These are phyloP conservation scores for Dryadomyces quercus-mongolicae DNA, from an alignment of 2,329 filamentous ascomycete species.

Conservation along the genomic window DNA sequence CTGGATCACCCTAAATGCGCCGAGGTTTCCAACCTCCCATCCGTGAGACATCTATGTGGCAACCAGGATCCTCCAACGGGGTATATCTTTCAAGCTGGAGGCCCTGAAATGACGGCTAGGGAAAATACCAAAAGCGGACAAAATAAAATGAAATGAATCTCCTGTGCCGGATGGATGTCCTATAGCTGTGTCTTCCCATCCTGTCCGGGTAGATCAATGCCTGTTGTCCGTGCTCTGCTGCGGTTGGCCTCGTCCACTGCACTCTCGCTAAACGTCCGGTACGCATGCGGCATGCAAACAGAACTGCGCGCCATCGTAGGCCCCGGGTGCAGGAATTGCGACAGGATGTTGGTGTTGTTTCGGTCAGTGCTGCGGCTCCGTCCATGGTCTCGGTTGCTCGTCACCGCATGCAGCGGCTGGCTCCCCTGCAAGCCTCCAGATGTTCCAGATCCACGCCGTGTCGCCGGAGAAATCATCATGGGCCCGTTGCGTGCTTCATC, in stretches of 20 bases:
- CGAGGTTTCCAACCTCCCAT: too few species aligned
- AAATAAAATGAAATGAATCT: too few species aligned
- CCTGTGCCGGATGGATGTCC: background rate
- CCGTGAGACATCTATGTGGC: too few species aligned
- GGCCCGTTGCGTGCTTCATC: slow-evolving; percentile 11
- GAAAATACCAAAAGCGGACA: too few species aligned
- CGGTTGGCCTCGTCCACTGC: background rate
- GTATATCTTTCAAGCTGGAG: too few species aligned
- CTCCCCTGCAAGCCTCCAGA: slow-evolving; percentile 19
- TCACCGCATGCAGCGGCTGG: slow-evolving; percentile 17
- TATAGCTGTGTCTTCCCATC: background rate
- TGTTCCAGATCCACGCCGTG: slow-evolving; percentile 23
- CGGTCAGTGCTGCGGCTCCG: slow-evolving; percentile 26
- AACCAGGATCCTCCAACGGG: too few species aligned
- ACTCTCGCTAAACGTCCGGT: slow-evolving; percentile 7
- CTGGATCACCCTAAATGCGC: too few species aligned
- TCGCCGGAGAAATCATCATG: slow-evolving; percentile 14
- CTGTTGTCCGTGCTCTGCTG: slow-evolving; percentile 1
- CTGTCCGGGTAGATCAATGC: background rate
- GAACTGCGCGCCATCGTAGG: slow-evolving; percentile 17
- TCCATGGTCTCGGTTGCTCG: slow-evolving; percentile 19
- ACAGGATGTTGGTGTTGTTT: slow-evolving; percentile 29
- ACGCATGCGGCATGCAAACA: background rate
- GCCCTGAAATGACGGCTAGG: too few species aligned
- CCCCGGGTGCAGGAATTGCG: slow-evolving; percentile 36